Conservation (phyloP, 2,329 filamentous ascomycete species). For the Talaromyces pinophilus region DNA sequence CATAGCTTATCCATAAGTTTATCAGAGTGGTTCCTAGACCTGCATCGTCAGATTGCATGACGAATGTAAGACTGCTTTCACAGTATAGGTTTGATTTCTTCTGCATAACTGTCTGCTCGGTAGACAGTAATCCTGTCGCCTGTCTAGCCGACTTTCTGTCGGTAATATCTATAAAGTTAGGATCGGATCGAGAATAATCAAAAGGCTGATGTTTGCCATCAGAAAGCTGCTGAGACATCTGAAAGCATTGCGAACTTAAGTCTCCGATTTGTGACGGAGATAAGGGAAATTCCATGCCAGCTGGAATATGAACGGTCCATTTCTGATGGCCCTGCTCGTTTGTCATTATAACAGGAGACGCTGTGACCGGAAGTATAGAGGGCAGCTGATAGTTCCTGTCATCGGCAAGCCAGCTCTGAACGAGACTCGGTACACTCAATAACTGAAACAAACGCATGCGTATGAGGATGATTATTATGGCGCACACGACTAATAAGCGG, state of each 20-base stretch:
- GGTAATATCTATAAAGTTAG: conserved; percentile 71
- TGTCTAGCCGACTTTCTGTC: conserved; percentile 63
- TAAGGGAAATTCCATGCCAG: conserved; percentile 66
- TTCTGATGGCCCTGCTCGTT: conserved; percentile 65
- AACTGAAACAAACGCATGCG: conserved; percentile 22
- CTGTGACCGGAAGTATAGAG: conserved; percentile 67
- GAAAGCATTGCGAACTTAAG: conserved; percentile 67
- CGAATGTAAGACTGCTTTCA: conserved; percentile 71
- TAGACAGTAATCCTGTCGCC: conserved; percentile 31
- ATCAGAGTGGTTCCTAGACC: conserved; percentile 76
- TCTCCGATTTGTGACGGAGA: conserved; percentile 65
- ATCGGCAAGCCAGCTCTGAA: conserved; percentile 30
- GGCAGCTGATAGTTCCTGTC: conserved; percentile 44
- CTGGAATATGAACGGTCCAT: conserved; percentile 82
- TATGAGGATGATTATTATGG: conserved; percentile 53
- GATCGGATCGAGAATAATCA: conserved; percentile 63
- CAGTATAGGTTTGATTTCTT: conserved; percentile 52
- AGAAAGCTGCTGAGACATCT: conserved; percentile 62
- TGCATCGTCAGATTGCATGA: conserved; percentile 72
- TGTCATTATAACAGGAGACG: conserved; percentile 69
- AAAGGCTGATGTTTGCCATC: conserved; percentile 50
- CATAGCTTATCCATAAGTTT: conserved; percentile 81
- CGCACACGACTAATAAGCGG: conserved; percentile 58
- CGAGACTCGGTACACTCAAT: neutral
- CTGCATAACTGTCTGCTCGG: conserved; percentile 24